Conservation (phyloP, 2,329 filamentous ascomycete genomes). For the Magnaporthales sp. region DNA sequence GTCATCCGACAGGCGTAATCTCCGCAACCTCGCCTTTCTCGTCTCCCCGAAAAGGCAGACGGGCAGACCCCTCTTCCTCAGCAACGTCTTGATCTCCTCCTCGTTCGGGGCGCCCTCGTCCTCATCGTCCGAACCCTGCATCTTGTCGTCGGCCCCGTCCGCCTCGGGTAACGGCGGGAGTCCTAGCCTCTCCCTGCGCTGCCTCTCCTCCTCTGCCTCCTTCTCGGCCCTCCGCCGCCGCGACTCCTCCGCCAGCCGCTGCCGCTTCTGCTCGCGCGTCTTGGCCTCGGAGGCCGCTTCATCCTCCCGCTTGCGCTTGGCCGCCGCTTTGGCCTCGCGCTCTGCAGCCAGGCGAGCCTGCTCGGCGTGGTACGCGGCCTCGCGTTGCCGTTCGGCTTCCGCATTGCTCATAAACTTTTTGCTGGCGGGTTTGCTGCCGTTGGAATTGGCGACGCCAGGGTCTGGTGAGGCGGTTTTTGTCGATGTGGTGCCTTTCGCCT, state of each 20-base stretch:
- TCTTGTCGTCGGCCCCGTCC: conserved; percentile 10
- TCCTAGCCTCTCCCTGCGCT: conserved; percentile 66
- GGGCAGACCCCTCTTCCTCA: conserved; percentile 68
- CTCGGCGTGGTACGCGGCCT: conserved; percentile 72
- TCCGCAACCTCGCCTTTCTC: conserved; percentile 57
- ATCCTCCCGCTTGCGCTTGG: conserved; percentile 85
- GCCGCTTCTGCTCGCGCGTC: conserved; percentile 72
- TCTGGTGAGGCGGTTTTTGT: conserved; percentile 10
- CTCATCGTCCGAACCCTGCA: conserved; percentile 24
- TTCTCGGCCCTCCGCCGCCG: conserved; percentile 38
- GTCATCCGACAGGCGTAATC: conserved; percentile 61
- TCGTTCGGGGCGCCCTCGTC: conserved; percentile 51
- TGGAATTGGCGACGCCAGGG: conserved; percentile 5
- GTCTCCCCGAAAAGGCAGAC: conserved; percentile 72
- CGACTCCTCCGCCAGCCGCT: conserved; percentile 73
- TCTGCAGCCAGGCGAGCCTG: conserved; percentile 67
- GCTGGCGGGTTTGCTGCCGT: conserved; percentile 16
- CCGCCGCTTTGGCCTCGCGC: conserved; percentile 57
- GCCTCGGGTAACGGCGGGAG: conserved; percentile 59
- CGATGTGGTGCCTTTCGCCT: conserved; percentile 50
- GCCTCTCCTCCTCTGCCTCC: conserved; percentile 64
- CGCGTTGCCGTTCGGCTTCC: conserved; percentile 75
- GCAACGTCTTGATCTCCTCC: conserved; percentile 56
- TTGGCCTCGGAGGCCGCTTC: conserved; percentile 65
- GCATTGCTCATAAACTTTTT: conserved; percentile 81